These are phyloP conservation scores for Neospermospora avenae DNA, from an alignment of 2,329 filamentous ascomycete genomes.

Conservation along the genomic window DNA sequence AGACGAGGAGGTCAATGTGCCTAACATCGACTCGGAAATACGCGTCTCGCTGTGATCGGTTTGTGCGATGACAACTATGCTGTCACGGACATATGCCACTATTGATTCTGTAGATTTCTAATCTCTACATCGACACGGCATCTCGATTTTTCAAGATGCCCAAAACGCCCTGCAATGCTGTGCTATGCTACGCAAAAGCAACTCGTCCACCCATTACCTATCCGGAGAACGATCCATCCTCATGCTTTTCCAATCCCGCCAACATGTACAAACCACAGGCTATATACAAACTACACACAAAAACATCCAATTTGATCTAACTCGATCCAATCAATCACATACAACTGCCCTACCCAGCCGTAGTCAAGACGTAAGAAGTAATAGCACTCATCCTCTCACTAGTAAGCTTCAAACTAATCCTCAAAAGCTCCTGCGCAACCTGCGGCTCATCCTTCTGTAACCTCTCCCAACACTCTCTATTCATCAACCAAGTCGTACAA, in stretches of 20 bases:
- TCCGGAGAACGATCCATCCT: background rate
- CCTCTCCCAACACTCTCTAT: conserved; percentile 64
- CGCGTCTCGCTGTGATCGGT: too few relatives aligned
- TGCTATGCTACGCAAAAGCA: conserved; percentile 2
- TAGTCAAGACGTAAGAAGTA: conserved; percentile 48
- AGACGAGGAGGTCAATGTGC: too few relatives aligned
- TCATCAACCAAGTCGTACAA: conserved; percentile 79
- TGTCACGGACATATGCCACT: too few relatives aligned
- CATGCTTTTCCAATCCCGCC: background rate
- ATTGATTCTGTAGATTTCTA: too few relatives aligned
- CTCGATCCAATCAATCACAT: too few relatives aligned
- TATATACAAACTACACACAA: conserved; percentile 3
- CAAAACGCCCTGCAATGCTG: conserved; percentile 10
- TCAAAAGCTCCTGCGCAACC: conserved; percentile 78
- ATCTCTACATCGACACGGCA: too few relatives aligned
- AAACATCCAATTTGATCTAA: background rate
- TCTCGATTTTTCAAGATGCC: conserved; percentile 1
- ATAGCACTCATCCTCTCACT: conserved; percentile 84
- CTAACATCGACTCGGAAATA: too few relatives aligned
- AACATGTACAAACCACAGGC: too few relatives aligned
- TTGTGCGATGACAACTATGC: too few relatives aligned
- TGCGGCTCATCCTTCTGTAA: conserved; percentile 71
- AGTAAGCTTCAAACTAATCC: conserved; percentile 87
- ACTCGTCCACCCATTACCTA: background rate
- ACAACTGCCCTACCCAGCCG: conserved; percentile 32